phyloP scores from a whole-genome alignment of 2,329 filamentous ascomycete genomes.

The Sporothrix euskadiensis region DNA sequence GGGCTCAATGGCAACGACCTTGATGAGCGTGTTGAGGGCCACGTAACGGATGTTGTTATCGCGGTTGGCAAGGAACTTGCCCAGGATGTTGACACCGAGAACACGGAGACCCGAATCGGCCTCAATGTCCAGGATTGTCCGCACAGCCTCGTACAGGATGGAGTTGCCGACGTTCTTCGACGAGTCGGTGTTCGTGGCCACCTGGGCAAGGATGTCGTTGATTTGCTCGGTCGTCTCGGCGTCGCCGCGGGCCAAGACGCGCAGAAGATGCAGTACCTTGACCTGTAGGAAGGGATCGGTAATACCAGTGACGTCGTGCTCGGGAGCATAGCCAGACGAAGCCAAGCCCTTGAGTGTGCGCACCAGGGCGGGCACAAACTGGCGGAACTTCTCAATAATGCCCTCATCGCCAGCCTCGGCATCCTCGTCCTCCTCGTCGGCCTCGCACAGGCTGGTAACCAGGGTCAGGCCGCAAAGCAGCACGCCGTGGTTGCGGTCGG shows the following conservation, averaged over 20 bases:
- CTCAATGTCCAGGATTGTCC: slow-evolving; percentile 97
- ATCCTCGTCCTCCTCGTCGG: slow-evolving; percentile 92
- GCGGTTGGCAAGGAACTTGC: slow-evolving; percentile 93
- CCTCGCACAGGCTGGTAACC: slow-evolving; percentile 89
- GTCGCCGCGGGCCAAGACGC: slow-evolving; percentile 85
- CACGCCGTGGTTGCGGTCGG: slow-evolving; percentile 94
- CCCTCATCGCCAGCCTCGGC: slow-evolving; percentile 87
- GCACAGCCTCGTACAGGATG: slow-evolving; percentile 94
- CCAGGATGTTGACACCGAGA: slow-evolving; percentile 94
- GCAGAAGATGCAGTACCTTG: slow-evolving; percentile 84
- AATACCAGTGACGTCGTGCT: slow-evolving; percentile 97
- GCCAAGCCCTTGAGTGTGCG: slow-evolving; percentile 89
- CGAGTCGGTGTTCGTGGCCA: slow-evolving; percentile 96
- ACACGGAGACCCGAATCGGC: slow-evolving; percentile 93
- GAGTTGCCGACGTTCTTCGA: slow-evolving; percentile 99
- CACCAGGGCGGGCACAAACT: slow-evolving; percentile 80
- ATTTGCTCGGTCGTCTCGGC: slow-evolving; percentile 90
- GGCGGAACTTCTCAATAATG: slow-evolving; percentile 86
- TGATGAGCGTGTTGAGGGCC: slow-evolving; percentile 93
- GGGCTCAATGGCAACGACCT: slow-evolving; percentile 95
- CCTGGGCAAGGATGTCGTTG: slow-evolving; percentile 96
- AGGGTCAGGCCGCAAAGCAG: slow-evolving; percentile 88
- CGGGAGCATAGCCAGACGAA: slow-evolving; percentile 92
- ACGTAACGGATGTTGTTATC: slow-evolving; percentile 99
- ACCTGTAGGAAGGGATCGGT: slow-evolving; percentile 97